Evolutionary conservation across 2,329 filamentous ascomycete species (phyloP).

Genomic region (Pseudogymnoascus sp.): DNA sequence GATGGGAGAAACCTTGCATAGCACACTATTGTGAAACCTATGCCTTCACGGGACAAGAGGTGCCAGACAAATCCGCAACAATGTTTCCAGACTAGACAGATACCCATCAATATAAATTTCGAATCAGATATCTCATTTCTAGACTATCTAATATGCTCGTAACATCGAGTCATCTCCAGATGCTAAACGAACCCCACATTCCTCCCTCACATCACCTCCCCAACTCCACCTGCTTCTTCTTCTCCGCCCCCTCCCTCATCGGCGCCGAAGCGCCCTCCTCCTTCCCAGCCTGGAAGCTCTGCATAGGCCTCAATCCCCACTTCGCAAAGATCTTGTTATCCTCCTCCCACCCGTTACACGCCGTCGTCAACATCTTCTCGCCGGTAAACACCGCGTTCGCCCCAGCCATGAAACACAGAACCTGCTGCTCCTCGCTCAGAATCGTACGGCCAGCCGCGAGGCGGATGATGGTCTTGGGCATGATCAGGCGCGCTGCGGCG

Average conservation of each 20-base stretch:
- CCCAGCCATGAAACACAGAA: slow-evolving; percentile 80
- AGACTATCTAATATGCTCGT: not conserved
- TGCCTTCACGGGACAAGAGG: not conserved
- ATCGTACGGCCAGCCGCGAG: slow-evolving; percentile 78
- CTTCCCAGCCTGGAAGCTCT: slow-evolving; percentile 28
- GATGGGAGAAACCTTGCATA: not conserved
- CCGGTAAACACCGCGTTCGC: slow-evolving; percentile 94
- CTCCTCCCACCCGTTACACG: slow-evolving; percentile 85
- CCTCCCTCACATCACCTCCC: not conserved
- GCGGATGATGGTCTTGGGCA: slow-evolving; percentile 79
- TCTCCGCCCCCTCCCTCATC: slow-evolving; percentile 11
- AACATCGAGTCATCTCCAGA: not conserved
- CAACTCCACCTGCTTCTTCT: not conserved
- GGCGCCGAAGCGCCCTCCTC: slow-evolving; percentile 17
- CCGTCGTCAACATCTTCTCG: slow-evolving; percentile 91
- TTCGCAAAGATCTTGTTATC: slow-evolving; percentile 74
- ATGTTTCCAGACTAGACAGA: not conserved
- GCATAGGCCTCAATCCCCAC: slow-evolving; percentile 78
- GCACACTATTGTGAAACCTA: not conserved
- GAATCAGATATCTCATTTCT: not conserved
- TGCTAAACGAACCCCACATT: not conserved
- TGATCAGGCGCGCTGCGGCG: slow-evolving; percentile 71
- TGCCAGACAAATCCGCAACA: not conserved
- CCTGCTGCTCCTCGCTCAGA: slow-evolving; percentile 82
- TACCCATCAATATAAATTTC: not conserved